phyloP scores from a whole-genome alignment of 345 rosid genomes.

The Orychophragmus violaceus region DNA sequence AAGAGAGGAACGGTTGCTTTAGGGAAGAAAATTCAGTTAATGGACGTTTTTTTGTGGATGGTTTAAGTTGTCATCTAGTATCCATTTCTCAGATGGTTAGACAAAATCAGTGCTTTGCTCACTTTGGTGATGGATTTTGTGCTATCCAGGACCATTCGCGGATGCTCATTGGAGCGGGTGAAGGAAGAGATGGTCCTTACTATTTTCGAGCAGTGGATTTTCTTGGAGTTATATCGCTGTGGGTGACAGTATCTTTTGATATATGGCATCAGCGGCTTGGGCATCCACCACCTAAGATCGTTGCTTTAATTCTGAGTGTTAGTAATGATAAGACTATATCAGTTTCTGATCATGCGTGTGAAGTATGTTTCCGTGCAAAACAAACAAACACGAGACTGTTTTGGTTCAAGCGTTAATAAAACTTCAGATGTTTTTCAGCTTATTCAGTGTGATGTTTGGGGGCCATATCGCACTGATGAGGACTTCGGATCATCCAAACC shows the following conservation, averaged over 20 bases:
- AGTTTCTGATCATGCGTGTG: neutral
- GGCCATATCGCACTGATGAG: too few relatives aligned
- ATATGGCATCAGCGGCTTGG: neutral
- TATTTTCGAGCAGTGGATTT: neutral
- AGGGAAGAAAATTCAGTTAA: neutral
- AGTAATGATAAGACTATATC: too few relatives aligned
- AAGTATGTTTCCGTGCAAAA: neutral
- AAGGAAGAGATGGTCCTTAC: neutral
- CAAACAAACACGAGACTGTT: neutral
- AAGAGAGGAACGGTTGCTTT: rapidly evolving
- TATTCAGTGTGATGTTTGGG: too few relatives aligned
- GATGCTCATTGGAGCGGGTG: neutral
- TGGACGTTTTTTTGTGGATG: neutral
- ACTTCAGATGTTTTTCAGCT: too few relatives aligned
- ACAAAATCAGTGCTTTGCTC: neutral
- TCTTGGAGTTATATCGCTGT: neutral
- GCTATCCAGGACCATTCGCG: neutral
- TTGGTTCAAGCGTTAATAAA: neutral
- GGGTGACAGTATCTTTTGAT: neutral
- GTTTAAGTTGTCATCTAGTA: neutral
- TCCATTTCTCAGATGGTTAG: neutral
- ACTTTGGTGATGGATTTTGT: neutral
- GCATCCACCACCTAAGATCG: neutral
- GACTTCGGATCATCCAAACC: too few relatives aligned
- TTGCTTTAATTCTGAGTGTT: neutral